Percentiles rank a stretch among this genome's conserved stretches.
These are phyloP conservation scores for Lepidium campestre DNA, from an alignment of 441 rosid genomes.

Conservation along the genomic window DNA sequence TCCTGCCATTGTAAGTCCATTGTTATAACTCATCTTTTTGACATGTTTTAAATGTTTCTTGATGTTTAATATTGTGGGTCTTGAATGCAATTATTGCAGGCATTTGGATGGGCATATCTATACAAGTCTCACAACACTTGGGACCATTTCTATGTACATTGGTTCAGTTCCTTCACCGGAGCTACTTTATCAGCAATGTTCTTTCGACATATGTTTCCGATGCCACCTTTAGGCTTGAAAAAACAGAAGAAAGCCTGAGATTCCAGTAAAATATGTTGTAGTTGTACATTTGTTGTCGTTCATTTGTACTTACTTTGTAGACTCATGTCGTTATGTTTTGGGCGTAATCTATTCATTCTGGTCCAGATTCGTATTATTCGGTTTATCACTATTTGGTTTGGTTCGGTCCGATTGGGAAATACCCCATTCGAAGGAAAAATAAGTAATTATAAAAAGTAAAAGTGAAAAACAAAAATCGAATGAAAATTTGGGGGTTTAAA, in stretches of 20 bases:
- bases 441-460: not conserved
- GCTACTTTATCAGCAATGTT: constrained; percentile 69
- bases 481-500: not conserved
- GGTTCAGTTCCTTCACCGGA: constrained; percentile 84
- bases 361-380: not conserved
- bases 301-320: not conserved
- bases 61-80: not conserved
- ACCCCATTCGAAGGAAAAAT: not conserved
- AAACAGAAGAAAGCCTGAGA: constrained; percentile 61
- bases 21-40: not conserved
- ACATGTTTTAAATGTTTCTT: not conserved
- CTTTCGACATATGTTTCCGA: constrained; percentile 64
- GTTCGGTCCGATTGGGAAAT: no score
- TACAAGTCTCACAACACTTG: constrained; percentile 74
- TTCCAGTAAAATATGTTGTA: not conserved
- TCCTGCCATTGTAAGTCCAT: constrained; percentile 75
- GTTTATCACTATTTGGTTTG: not conserved
- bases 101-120: constrained; percentile 91
- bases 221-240: constrained; percentile 41
- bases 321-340: not conserved
- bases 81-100: constrained; percentile 36
- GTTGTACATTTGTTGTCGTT: not conserved
- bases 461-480: not conserved
- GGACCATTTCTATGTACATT: constrained; percentile 88
- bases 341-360: not conserved